A percentile compares a stretch with the other conserved stretches of the same genome.
phyloP scores from a whole-genome alignment of 495 filamentous ascomycete genomes.

The Penicillium goetzii region DNA sequence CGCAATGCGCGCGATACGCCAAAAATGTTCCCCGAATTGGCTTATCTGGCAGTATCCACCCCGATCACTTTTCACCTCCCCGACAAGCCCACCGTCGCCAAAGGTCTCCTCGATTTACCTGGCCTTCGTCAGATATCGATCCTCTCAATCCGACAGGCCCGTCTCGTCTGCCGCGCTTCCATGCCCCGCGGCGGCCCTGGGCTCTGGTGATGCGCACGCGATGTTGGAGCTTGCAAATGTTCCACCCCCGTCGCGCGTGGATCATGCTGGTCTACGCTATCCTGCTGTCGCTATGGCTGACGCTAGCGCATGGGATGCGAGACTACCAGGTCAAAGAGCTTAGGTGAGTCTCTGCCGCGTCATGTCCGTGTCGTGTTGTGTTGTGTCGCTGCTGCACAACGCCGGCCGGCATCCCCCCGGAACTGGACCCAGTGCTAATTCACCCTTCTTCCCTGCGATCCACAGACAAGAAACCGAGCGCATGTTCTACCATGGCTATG shows the following conservation, averaged over 20 bases:
- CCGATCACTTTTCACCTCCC: slow-evolving; percentile 17
- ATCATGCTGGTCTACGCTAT: slow-evolving; percentile 45
- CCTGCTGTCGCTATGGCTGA: slow-evolving; percentile 46
- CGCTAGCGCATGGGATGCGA: slow-evolving; percentile 47
- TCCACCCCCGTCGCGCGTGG: slow-evolving; percentile 41
- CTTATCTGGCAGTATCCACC: slow-evolving; percentile 36
- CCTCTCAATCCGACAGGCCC: background rate
- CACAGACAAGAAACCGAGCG: slow-evolving; percentile 75
- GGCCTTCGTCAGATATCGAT: background rate
- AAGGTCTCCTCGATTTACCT: slow-evolving; percentile 3
- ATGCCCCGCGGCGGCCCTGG: slow-evolving; percentile 35
- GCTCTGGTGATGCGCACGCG: slow-evolving; percentile 49
- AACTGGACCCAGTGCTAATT: slow-evolving; percentile 18
- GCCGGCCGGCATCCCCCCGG: background rate
- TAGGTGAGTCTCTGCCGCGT: slow-evolving; percentile 33
- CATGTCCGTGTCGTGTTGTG: background rate
- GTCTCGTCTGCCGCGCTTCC: slow-evolving; percentile 23
- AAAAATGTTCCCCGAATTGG: slow-evolving; percentile 27
- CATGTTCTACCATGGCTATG: slow-evolving; percentile 97
- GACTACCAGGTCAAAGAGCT: slow-evolving; percentile 44
- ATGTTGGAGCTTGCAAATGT: slow-evolving; percentile 49
- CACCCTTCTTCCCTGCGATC: background rate
- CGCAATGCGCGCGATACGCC: slow-evolving; percentile 17
- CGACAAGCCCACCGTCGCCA: slow-evolving; percentile 15
- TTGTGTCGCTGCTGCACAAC: slow-evolving; percentile 1